These are phyloP conservation scores for Sporobolomyces roseus DNA, from an alignment of 768 basidiomycete genomes.

Conservation along the genomic window DNA sequence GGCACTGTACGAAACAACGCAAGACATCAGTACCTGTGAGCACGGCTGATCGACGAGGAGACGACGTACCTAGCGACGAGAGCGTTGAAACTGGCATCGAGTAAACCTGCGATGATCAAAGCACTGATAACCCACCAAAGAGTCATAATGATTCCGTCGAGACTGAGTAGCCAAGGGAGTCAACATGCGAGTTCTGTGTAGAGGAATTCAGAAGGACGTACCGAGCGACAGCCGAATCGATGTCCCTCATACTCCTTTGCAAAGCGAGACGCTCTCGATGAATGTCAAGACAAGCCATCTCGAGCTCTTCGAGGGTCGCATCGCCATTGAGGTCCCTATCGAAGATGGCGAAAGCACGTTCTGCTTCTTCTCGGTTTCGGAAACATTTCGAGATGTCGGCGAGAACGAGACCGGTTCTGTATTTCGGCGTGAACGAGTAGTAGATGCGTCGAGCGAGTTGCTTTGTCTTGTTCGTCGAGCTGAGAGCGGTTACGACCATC, in stretches of 20 bases:
- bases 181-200: neutral
- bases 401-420: conserved; percentile 59
- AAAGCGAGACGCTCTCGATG: conserved; percentile 81
- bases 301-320: conserved; percentile 58
- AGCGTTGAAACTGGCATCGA: conserved; percentile 53
- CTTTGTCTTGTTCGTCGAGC: conserved; percentile 70
- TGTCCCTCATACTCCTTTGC: conserved; percentile 78
- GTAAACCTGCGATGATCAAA: conserved; percentile 76
- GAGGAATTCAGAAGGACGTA: conserved; percentile 9
- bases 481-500: conserved; percentile 67
- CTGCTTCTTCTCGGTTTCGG: conserved; percentile 55
- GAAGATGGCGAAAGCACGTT: conserved; percentile 51
- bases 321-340: conserved; percentile 54
- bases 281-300: conserved; percentile 61
- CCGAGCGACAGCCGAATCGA: conserved; percentile 78
- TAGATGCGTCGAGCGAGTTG: conserved; percentile 79
- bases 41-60: neutral
- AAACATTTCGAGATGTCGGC: conserved; percentile 72
- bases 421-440: conserved; percentile 71
- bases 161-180: conserved; percentile 48
- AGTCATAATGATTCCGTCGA: conserved; percentile 82
- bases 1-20: conserved; percentile 44
- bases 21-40: neutral
- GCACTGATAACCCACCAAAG: conserved; percentile 63
- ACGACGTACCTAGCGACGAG: conserved; percentile 34